Evolutionary conservation across 192 early-diverging fungal species (phyloP), one percentile per base, ranked within the genome.

Genomic region (Backusella sp.): DNA sequence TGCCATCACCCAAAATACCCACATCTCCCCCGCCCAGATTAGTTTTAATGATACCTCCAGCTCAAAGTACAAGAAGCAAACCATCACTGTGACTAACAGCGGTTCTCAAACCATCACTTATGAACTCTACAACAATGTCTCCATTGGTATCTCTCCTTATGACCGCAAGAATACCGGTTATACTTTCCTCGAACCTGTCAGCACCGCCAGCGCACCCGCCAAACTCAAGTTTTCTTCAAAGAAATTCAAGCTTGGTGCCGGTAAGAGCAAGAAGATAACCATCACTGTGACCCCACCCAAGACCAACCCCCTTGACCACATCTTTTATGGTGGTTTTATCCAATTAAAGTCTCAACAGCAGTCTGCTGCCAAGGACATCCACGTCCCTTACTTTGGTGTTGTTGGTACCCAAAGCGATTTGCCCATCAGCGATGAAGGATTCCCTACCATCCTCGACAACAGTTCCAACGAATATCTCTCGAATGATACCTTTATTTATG

Each of bases 21-120:
- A 73, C 11, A 80, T 89, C 23, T 72, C 75, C 0, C 89, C 89
- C 28, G 82, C 83, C 41, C 77, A 79, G 44, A 80, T 90, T 70
- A 82, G 83, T 59, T 84, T 90, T 78, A 84, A 86, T 67, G 89
- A 90, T 70, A 81, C 83, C n/a, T 78, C 79, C 14, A 66, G 83
- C 77, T 56, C 49, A 41, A 75, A 78, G 32, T 70, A 70, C 68
- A 73, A 70, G 36, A 74, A 76, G 8, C 75, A 80, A 36, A 79
- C 77, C 26, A 37, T 89, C 41, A 87, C 83, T n/a, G 30, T 89
- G 19, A 80, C 73, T 73, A 86, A 89, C 80, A 56, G 53, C 3
- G 87, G 84, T 70, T 80, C 78, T 21, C 72, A 69, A 1, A 66
- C 75, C 21, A 75, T 82, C 37, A 81, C 76, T 26, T 88, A 84